A percentile compares a stretch with the other conserved stretches of the same genome.
These are phyloP conservation scores for Penicillium sp. DNA, from an alignment of 2,329 filamentous ascomycete genomes.

Conservation along the genomic window DNA sequence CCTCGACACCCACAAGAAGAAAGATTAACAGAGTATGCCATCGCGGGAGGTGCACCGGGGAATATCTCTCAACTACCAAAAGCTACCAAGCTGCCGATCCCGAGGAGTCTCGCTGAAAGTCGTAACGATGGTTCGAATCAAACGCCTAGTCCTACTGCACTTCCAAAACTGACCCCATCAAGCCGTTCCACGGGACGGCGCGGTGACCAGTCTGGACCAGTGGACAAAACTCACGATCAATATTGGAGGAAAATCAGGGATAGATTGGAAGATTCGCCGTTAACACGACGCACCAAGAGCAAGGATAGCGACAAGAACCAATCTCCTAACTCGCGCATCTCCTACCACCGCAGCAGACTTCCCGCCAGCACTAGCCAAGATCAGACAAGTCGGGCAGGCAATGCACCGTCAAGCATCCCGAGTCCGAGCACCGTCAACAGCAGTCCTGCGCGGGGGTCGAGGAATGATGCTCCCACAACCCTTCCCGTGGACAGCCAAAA, in stretches of 20 bases:
- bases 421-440: slow-evolving; percentile 33
- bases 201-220: slow-evolving; percentile 7
- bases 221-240: slow-evolving; percentile 27
- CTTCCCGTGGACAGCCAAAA: slow-evolving; percentile 11
- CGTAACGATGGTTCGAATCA: slow-evolving; percentile 16
- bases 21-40: slow-evolving; percentile 8
- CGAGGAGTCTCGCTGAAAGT: slow-evolving; percentile 22
- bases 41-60: slow-evolving; percentile 7
- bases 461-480: slow-evolving; percentile 11
- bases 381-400: slow-evolving; percentile 27
- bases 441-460: slow-evolving; percentile 20
- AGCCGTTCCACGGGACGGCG: slow-evolving; percentile 11
- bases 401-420: slow-evolving; percentile 38
- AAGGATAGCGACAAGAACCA: slow-evolving; percentile 23
- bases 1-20: slow-evolving; percentile 4
- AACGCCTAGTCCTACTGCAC: slow-evolving; percentile 13
- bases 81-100: slow-evolving; percentile 32
- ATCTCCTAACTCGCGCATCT: slow-evolving; percentile 19
- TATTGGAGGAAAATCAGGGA: slow-evolving; percentile 30
- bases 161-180: slow-evolving; percentile 12
- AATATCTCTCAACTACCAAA: slow-evolving; percentile 17
- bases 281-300: slow-evolving; percentile 11
- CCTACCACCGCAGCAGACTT: slow-evolving; percentile 22
- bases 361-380: slow-evolving; percentile 6
- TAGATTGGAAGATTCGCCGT: slow-evolving; percentile 26